Percentiles rank a stretch among this genome's conserved stretches.
Conservation (phyloP, 2,329 filamentous ascomycete genomes). For the Phoma sp. region DNA sequence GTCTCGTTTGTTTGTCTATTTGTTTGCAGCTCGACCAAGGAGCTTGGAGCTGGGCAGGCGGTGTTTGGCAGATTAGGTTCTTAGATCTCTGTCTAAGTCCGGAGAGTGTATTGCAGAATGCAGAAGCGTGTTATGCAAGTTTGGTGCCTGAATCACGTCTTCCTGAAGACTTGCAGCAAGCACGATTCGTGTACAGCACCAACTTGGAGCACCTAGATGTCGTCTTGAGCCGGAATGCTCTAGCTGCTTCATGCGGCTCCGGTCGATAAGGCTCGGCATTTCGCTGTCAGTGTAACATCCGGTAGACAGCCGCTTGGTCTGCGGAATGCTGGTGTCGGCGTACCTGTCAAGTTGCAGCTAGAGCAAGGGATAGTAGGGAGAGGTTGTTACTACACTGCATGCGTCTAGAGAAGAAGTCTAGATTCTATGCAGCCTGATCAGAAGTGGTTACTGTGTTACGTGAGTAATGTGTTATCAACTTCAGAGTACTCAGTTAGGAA, state of each 20-base stretch:
- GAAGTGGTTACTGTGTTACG: not conserved
- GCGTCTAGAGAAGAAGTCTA: not conserved
- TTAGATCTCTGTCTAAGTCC: too few species aligned
- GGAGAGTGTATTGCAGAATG: too few species aligned
- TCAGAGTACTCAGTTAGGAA: not conserved
- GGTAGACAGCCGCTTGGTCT: not conserved
- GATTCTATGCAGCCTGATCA: not conserved
- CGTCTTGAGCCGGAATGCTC: not conserved
- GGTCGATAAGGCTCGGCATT: not conserved
- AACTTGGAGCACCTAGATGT: not conserved
- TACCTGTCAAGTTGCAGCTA: not conserved
- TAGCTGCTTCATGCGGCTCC: constrained; percentile 1
- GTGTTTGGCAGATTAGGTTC: too few species aligned
- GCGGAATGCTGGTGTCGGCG: constrained; percentile 1
- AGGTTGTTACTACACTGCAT: not conserved
- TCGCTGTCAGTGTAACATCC: constrained; percentile 9
- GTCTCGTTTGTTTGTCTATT: not conserved
- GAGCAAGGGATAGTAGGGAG: not conserved
- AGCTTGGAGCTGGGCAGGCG: too few species aligned
- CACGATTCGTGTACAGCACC: not conserved
- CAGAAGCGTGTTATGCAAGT: not conserved
- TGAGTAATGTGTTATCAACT: not conserved
- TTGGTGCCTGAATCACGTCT: not conserved
- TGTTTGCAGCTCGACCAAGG: too few species aligned
- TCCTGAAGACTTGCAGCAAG: not conserved